Base-by-base conservation (phyloP, 2,329 filamentous ascomycete genomes). In the Didymella keratinophila region DNA sequence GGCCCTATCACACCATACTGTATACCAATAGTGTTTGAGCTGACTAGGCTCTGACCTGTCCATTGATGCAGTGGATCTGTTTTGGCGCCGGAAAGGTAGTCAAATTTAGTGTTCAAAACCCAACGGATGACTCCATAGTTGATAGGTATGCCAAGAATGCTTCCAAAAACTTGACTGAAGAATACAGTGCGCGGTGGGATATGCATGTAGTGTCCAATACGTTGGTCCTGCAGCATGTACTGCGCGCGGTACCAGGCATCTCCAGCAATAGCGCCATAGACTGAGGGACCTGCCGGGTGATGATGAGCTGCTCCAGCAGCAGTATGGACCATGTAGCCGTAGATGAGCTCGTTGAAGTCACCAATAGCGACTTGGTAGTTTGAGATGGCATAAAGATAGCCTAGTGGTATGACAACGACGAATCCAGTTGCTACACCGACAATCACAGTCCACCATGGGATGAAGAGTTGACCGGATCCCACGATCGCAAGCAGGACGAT, bases 151-250 rank as follows among this genome's bases (percentile, higher is more conserved):
- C 85, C 86, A 41, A 88, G 77, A 8, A 85, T 73, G 16, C 83
- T 84, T 3, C 84, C 86, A 30, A 87, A 85, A 4, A 88, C 78
- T 65, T 88, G 86, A 1, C 83, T 84, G 69, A 87, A 85, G 75
- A 88, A 87, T 6, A 87, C 81, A 0, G 82, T 78, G 12, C 83
- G 81, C 1, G 86, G 86, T 0, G 85, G 84, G 0, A 88, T 79
- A 52, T 88, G 84, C 81, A 86, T 86, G 63, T 87, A 88, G 63
- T 87, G 85, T 0, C 85, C 86, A n/a, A 88, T 86, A 66, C 87
- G 86, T 68, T 85, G 83, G 65, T 88, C 86, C 64, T 88, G 85
- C 0, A 87, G 76, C 78, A 86, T 85, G 46, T 72, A 71, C 41
- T 74, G 71, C 6, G 70, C 71, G 16, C 71, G 64, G 34, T 72